Evolutionary conservation across 257 asterid genomes (phyloP).

Genomic region (Salvia splendens): DNA sequence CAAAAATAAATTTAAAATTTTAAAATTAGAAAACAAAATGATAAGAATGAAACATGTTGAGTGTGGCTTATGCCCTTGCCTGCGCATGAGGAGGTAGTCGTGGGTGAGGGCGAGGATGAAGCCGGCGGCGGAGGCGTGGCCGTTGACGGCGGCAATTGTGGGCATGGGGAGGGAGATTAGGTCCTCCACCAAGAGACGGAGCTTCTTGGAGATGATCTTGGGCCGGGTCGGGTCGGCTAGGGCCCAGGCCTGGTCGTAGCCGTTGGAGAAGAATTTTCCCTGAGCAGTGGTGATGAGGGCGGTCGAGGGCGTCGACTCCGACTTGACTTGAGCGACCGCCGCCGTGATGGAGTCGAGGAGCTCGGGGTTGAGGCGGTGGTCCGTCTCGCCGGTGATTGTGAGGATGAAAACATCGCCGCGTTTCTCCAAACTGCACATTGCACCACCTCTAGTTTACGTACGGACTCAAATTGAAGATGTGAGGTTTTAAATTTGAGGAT

Average conservation of each 20-base stretch:
- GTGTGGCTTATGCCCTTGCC: too few species aligned
- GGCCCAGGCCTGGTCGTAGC: slow-evolving; percentile 71
- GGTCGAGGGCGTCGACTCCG: slow-evolving; percentile 35
- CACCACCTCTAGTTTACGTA: too few species aligned
- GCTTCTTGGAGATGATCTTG: slow-evolving; percentile 43
- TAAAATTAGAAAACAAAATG: too few species aligned
- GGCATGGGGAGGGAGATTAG: slow-evolving; percentile 74
- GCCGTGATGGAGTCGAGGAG: slow-evolving; percentile 8
- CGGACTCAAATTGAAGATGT: too few species aligned
- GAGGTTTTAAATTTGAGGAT: too few species aligned
- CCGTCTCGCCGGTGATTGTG: slow-evolving; percentile 9
- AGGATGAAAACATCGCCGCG: neutral
- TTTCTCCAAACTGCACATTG: neutral
- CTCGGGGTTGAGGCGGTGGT: slow-evolving; percentile 7
- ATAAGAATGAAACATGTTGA: too few species aligned
- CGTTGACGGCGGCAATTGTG: slow-evolving; percentile 73
- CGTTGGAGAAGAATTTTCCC: slow-evolving; percentile 80
- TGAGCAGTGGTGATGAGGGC: slow-evolving; percentile 62
- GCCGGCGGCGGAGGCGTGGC: slow-evolving; percentile 70
- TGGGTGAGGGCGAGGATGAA: slow-evolving; percentile 56
- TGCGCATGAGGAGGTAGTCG: slow-evolving; percentile 63
- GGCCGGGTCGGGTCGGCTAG: slow-evolving; percentile 33
- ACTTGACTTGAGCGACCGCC: neutral
- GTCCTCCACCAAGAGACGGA: slow-evolving; percentile 55
- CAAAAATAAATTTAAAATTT: too few species aligned